Percentiles rank a stretch among this genome's conserved stretches.
Evolutionary conservation across 2,329 filamentous ascomycete genomes (phyloP).

Genomic region (Teratosphaeria pseudoeucalypti): DNA sequence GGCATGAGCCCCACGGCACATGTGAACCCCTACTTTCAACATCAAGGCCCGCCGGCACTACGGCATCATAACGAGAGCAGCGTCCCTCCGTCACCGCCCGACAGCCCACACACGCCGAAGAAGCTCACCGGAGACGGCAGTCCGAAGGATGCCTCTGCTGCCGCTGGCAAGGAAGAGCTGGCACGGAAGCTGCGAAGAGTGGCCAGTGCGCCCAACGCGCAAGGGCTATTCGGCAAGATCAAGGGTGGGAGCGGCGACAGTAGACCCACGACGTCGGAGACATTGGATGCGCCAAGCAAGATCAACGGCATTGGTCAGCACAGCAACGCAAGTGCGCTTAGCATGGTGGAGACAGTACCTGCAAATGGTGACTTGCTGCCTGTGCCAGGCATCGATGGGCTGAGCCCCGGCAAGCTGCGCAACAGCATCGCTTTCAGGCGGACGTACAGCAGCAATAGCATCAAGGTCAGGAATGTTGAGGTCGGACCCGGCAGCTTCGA

Average conservation of each 20-base stretch:
- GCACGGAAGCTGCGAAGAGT: conserved; percentile 87
- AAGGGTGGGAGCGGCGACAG: conserved; percentile 40
- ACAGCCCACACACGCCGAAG: conserved; percentile 66
- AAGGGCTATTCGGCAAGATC: conserved; percentile 63
- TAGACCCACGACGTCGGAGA: conserved; percentile 71
- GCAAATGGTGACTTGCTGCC: conserved; percentile 26
- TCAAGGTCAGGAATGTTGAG: conserved; percentile 95
- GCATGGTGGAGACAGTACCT: conserved; percentile 41
- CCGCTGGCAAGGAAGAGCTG: conserved; percentile 82
- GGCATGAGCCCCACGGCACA: conserved; percentile 81
- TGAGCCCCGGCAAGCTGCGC: conserved; percentile 56
- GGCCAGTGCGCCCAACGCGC: conserved; percentile 91
- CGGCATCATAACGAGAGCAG: conserved; percentile 93
- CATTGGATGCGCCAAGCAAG: conserved; percentile 63
- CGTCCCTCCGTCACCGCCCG: conserved; percentile 82
- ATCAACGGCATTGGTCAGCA: conserved; percentile 37
- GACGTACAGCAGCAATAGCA: conserved; percentile 98
- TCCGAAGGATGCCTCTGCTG: conserved; percentile 55
- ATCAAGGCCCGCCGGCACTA: conserved; percentile 86
- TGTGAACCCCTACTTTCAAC: conserved; percentile 94
- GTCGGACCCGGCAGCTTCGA: conserved; percentile 93
- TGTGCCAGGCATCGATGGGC: conserved; percentile 42
- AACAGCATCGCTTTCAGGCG: conserved; percentile 68
- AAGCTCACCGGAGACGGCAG: conserved; percentile 55
- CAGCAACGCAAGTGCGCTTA: conserved; percentile 34